Conservation (phyloP, 768 basidiomycete genomes). For the Boletus rex-veris region DNA sequence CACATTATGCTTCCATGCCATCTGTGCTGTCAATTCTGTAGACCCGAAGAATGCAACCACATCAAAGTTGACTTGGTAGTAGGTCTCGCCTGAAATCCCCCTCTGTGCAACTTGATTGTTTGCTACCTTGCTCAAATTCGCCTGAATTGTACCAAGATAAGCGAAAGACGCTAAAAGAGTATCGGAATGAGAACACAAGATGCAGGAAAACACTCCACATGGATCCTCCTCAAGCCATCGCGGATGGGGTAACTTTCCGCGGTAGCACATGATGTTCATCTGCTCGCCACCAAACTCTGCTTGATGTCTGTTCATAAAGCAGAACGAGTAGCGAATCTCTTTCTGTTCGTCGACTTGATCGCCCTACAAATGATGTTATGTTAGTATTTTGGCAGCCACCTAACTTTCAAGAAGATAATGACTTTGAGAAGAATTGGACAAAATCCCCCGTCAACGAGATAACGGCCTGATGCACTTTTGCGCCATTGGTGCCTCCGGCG, state of each 20-base stretch:
- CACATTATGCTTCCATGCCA: conserved; percentile 1
- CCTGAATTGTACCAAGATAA: background rate
- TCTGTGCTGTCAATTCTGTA: background rate
- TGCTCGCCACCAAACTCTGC: background rate
- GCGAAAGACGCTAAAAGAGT: background rate
- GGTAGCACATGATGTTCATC: background rate
- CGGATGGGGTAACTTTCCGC: background rate
- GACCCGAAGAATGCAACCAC: conserved; percentile 2
- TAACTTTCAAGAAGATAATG: background rate
- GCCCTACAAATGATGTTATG: background rate
- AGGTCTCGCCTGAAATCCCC: background rate
- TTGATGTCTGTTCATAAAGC: too few species aligned
- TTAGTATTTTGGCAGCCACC: background rate
- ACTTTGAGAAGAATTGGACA: conserved; percentile 1
- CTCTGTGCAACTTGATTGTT: background rate
- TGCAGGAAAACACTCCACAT: background rate
- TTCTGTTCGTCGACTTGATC: background rate
- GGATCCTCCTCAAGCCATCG: conserved; percentile 7
- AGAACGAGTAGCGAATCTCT: background rate
- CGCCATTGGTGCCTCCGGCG: background rate
- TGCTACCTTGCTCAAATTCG: background rate
- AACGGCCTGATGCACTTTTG: background rate
- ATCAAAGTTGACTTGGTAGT: background rate
- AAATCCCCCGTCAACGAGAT: background rate
- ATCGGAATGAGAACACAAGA: background rate